phyloP scores from a whole-genome alignment of 2,329 filamentous ascomycete genomes.

The Capronia americana region DNA sequence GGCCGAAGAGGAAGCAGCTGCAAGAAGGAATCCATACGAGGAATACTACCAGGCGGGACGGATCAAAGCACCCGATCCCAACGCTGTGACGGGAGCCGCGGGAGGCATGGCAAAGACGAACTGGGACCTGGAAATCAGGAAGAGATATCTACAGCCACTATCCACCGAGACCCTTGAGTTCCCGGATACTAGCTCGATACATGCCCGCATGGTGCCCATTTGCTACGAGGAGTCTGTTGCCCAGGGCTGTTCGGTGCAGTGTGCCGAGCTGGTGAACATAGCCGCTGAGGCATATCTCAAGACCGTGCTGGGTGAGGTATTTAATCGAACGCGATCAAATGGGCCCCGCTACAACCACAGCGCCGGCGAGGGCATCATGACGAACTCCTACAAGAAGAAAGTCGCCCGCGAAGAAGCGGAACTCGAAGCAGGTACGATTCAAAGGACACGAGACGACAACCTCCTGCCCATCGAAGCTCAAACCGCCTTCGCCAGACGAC shows the following conservation, averaged over 20 bases:
- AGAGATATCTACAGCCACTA: conserved; percentile 68
- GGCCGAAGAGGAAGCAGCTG: conserved; percentile 34
- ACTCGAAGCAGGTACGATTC: conserved; percentile 73
- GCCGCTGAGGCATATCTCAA: conserved; percentile 69
- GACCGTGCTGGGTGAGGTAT: conserved; percentile 62
- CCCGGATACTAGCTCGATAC: conserved; percentile 63
- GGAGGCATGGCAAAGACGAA: conserved; percentile 80
- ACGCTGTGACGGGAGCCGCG: conserved; percentile 54
- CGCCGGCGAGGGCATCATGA: conserved; percentile 76
- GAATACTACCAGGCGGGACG: conserved; percentile 54
- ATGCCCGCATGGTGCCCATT: conserved; percentile 67
- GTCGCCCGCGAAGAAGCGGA: conserved; percentile 77
- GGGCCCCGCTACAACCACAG: conserved; percentile 64
- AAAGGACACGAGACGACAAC: conserved; percentile 73
- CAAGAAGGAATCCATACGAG: conserved; percentile 45
- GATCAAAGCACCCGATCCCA: conserved; percentile 64
- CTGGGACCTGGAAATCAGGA: conserved; percentile 70
- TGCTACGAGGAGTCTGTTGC: conserved; percentile 69
- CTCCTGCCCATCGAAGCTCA: conserved; percentile 82
- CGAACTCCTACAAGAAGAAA: conserved; percentile 76
- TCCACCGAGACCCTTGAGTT: conserved; percentile 69
- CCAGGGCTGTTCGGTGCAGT: conserved; percentile 59
- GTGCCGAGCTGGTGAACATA: conserved; percentile 66
- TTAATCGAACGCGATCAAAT: conserved; percentile 62
- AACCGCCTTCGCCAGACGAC: conserved; percentile 72